Conservation (phyloP, 78 protist species). For the Thecamonas trahens region DNA sequence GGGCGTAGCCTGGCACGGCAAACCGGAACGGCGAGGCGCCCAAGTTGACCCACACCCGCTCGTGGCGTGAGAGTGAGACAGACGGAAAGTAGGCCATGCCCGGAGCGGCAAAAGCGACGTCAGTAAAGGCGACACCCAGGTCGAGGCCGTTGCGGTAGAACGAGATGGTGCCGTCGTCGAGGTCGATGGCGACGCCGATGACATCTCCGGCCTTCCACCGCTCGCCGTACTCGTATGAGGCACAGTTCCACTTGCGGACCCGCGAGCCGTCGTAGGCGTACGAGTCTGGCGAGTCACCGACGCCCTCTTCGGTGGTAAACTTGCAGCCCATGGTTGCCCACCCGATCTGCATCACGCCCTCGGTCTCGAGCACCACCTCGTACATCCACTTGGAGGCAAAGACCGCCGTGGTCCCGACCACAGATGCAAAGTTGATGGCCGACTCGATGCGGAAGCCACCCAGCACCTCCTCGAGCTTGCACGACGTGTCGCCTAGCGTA, state of each 20-base stretch:
- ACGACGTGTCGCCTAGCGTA: too few relatives aligned
- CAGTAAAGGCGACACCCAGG: conserved; percentile 8
- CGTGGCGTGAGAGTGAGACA: background rate
- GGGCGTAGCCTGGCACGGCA: background rate
- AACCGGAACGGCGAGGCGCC: conserved; percentile 11
- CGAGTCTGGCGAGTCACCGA: conserved; percentile 9
- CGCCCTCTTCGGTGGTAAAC: background rate
- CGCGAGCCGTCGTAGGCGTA: conserved; percentile 20
- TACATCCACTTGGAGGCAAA: conserved; percentile 12
- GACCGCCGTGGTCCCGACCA: background rate
- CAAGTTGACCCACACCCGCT: background rate
- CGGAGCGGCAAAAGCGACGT: background rate
- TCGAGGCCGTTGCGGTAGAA: conserved; percentile 6
- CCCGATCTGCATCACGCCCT: conserved; percentile 15
- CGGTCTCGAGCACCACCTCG: background rate
- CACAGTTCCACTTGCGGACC: background rate
- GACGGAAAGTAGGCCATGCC: conserved; percentile 14
- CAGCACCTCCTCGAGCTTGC: too few relatives aligned
- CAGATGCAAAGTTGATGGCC: background rate
- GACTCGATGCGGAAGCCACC: too few relatives aligned
- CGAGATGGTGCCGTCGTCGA: background rate
- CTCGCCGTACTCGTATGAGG: background rate
- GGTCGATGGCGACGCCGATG: conserved; percentile 4
- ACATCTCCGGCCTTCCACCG: conserved; percentile 12
- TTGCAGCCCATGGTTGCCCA: background rate